Evolutionary conservation across 164 flowering plant species (phyloP), one percentile per base, ranked within the genome.

Genomic region (Chimonanthus praecox): DNA sequence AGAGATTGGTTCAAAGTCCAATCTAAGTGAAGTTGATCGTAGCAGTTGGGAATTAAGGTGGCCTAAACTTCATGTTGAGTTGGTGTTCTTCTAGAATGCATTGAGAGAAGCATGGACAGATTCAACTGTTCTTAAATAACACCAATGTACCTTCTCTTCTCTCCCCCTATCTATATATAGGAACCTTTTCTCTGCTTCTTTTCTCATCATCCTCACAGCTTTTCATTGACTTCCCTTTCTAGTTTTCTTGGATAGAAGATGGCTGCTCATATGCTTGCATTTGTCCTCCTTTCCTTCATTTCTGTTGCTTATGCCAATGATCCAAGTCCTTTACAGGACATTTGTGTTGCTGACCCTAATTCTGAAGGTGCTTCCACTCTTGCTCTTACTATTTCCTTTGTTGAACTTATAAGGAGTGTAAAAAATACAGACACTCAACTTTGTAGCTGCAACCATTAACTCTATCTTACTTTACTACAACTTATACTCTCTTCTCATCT

Each of bases 281-380:
- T 70, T 44, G 63, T 43, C 47, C 15, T 61, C 51, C 51, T 71
- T 61, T 33, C 67, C 43, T 62, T 72, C 16, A 48, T 44, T 5
- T 72, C 74, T 47, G 21, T 45, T 47, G 48, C 50, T 11, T 9
- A 15, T 15, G 74, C 58, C 7, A 47, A 54, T 47, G 74, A 62
- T 62, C 74, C 67, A 4, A 47, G 54, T 60, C 74, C 64, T 10
- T n/a, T 72, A 15, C 74, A 72, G 18, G 74, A 72, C 45, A 61
- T 72, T 43, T 72, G 74, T 61, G 67, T 72, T 8, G 67, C 74
- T 5, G 10, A 43, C n/a, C 51, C 5, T 1, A 13, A 60, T 3
- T 4, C 48, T 9, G 6, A 5, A 44, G 69, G 69, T 66, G 45
- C 15, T 10, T 54, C 10, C 10, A 8, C 15, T 13, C 60, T 9